Percentiles rank a stretch among this genome's conserved stretches.
phyloP scores from a whole-genome alignment of 345 rosid genomes.

The Pugionium cornutum region DNA sequence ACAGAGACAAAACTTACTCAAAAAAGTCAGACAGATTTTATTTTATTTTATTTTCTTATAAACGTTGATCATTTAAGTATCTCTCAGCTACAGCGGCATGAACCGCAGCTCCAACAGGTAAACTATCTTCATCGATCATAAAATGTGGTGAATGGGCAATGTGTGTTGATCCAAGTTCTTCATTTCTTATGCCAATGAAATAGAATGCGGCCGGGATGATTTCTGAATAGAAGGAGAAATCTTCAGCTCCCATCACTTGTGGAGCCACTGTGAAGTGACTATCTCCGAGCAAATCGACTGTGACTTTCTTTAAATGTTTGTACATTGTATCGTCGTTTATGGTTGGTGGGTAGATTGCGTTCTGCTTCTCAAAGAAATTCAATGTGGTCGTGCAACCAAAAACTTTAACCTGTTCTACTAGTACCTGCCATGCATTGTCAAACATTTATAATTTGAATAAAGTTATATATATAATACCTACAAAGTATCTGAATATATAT shows the following conservation, averaged over 20 bases:
- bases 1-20: no score
- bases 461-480: no score
- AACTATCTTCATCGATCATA: constrained; percentile 83
- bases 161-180: constrained; percentile 66
- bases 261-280: constrained; percentile 60
- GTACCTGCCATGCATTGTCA: constrained; percentile 50
- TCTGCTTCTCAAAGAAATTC: constrained; percentile 70
- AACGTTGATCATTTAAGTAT: constrained; percentile 54
- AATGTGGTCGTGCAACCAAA: constrained; percentile 63
- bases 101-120: constrained; percentile 74
- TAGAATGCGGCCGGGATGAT: constrained; percentile 72
- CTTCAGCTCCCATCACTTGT: constrained; percentile 93
- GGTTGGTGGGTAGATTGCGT: constrained; percentile 67
- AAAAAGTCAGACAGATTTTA: no score
- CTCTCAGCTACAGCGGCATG: constrained; percentile 87
- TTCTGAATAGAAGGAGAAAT: constrained; percentile 77
- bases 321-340: constrained; percentile 62
- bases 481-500: no score
- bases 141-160: constrained; percentile 80
- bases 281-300: constrained; percentile 57
- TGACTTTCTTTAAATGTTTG: constrained; percentile 73
- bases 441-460: no score
- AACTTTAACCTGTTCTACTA: constrained; percentile 67
- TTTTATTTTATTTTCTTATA: background rate
- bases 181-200: constrained; percentile 81